Evolutionary conservation across 371 early-diverging fungal genomes (phyloP).

Genomic region (Mortierella sp.): DNA sequence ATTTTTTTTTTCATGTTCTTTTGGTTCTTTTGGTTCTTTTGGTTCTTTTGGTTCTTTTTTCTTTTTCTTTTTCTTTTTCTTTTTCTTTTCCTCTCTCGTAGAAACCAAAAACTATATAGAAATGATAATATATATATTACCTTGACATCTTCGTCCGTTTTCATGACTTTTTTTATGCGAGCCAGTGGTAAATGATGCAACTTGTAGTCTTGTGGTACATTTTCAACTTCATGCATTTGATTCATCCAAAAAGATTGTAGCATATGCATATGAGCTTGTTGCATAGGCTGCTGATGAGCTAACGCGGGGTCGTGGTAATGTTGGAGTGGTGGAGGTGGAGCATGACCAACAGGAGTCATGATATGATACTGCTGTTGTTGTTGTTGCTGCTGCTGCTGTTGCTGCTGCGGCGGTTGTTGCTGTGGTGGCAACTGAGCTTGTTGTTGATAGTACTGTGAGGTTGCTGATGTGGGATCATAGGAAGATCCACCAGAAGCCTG

Average conservation of each 20-base stretch:
- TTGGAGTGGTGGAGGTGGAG: conserved; percentile 49
- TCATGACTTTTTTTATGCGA: conserved; percentile 99
- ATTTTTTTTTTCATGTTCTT: neutral
- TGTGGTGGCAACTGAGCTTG: neutral
- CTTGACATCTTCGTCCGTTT: conserved; percentile 98
- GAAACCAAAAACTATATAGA: neutral
- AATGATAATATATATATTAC: conserved; percentile 57
- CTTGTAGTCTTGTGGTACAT: conserved; percentile 85
- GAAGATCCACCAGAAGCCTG: conserved; percentile 36
- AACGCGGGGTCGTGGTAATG: conserved; percentile 50
- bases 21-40: too few relatives aligned
- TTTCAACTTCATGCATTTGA: conserved; percentile 66
- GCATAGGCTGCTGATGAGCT: conserved; percentile 56
- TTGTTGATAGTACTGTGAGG: conserved; percentile 32
- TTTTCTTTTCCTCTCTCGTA: neutral
- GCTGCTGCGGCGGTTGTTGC: neutral
- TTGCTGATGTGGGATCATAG: conserved; percentile 28
- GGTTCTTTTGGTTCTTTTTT: neutral
- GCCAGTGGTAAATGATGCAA: conserved; percentile 96
- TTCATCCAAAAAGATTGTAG: conserved; percentile 65
- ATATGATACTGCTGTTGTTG: conserved; percentile 41
- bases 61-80: neutral
- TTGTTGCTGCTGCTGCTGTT: conserved; percentile 17
- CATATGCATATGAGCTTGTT: conserved; percentile 56
- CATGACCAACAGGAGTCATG: conserved; percentile 38